Evolutionary conservation across 192 early-diverging fungal species (phyloP).

Genomic region (Coemansia sp.): DNA sequence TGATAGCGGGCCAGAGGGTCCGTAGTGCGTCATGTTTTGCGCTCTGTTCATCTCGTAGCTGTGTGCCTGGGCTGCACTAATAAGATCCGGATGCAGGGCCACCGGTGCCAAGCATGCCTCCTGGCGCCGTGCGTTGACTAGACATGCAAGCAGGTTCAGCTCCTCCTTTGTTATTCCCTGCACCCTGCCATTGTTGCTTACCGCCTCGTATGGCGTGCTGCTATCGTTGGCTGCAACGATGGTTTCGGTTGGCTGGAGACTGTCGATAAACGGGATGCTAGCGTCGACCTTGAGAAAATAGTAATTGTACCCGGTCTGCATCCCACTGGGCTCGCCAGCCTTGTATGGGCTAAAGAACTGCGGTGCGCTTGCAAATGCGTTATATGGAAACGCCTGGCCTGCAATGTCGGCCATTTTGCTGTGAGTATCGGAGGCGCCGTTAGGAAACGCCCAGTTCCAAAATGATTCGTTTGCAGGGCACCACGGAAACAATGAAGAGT

Average conservation of each 20-base stretch:
- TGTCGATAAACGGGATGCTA: conserved; percentile 34
- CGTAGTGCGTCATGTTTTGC: conserved; percentile 42
- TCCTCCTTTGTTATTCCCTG: conserved; percentile 41
- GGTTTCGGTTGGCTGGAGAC: conserved; percentile 12
- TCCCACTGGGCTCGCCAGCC: conserved; percentile 19
- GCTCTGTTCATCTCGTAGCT: conserved; percentile 52
- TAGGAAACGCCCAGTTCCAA: conserved; percentile 45
- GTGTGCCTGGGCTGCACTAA: conserved; percentile 44
- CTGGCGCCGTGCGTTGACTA: conserved; percentile 48
- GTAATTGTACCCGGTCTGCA: conserved; percentile 17
- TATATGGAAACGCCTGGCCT: conserved; percentile 24
- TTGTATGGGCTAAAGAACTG: conserved; percentile 1
- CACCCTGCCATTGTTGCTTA: conserved; percentile 14
- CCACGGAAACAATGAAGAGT: conserved; percentile 18
- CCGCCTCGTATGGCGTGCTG: conserved; percentile 28
- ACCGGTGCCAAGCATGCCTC: conserved; percentile 40
- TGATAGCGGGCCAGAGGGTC: conserved; percentile 10
- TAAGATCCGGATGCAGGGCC: conserved; percentile 33
- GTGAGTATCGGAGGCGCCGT: conserved; percentile 1
- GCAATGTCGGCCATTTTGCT: conserved; percentile 7
- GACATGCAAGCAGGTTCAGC: conserved; percentile 39
- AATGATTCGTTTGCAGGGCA: conserved; percentile 50
- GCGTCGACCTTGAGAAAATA: conserved; percentile 36
- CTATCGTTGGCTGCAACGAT: conserved; percentile 19
- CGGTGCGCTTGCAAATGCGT: conserved; percentile 7